phyloP scores from a whole-genome alignment of 805 yeast genomes.

The Clavispora fructus region DNA sequence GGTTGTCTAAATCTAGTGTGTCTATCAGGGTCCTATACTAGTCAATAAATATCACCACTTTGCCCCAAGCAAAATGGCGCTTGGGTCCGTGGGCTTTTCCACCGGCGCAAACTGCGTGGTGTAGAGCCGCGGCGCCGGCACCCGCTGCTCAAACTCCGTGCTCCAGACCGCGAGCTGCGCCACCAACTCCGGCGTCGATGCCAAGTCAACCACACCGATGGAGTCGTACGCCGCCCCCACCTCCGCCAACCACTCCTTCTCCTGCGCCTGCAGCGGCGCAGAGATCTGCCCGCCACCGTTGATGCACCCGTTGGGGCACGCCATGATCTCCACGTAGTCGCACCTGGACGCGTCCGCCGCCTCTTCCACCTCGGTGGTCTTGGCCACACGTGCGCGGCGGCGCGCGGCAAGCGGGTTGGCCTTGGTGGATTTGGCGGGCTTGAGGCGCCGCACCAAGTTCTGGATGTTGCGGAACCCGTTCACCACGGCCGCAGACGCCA shows the following conservation, averaged over 20 bases:
- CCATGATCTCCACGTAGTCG: conserved; percentile 92
- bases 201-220: conserved; percentile 20
- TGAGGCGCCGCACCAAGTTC: conserved; percentile 80
- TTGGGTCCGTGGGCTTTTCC: conserved; percentile 47
- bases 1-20: no score
- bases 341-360: conserved; percentile 59
- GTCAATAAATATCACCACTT: conserved; percentile 41
- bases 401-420: conserved; percentile 39
- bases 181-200: conserved; percentile 8
- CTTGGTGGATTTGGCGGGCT: conserved; percentile 27
- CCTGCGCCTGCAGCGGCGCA: conserved; percentile 32
- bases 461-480: conserved; percentile 95
- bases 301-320: conserved; percentile 96
- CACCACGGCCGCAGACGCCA: conserved; percentile 57
- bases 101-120: conserved; percentile 46
- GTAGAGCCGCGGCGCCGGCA: conserved; percentile 34
- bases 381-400: conserved; percentile 35
- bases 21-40: not conserved
- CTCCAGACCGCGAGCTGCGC: conserved; percentile 28
- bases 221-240: conserved; percentile 30
- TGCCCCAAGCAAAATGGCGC: conserved; percentile 46
- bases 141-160: conserved; percentile 24
- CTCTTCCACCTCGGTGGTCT: conserved; percentile 13
- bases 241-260: conserved; percentile 42
- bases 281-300: conserved; percentile 93